Evolutionary conservation across 805 yeast species (phyloP), one percentile per base, ranked within the genome.

Genomic region (Candida parachauliodes): DNA sequence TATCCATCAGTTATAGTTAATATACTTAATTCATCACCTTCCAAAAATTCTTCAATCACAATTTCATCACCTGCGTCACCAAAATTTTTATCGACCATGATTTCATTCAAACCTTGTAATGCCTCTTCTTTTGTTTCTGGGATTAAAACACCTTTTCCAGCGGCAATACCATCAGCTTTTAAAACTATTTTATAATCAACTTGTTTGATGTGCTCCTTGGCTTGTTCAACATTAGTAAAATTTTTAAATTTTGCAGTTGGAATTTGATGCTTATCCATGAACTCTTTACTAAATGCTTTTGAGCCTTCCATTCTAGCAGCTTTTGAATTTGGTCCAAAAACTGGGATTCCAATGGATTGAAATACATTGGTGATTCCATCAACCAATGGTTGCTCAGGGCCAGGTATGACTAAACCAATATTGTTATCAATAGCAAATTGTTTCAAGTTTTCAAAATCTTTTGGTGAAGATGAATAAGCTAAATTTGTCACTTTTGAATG

Each of bases 301-400:
- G 98, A 89, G 40, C 98, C 98, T 63, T 93, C 99, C 88, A 93
- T 84, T 21, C 68, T 62, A 9, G 99, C 97, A 41, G 98, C 98
- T 51, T 76, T 74, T 16, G 75, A 82, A 26, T 85, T 76, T n/a
- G 99, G 99, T 11, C 98, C 99, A 68, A 93, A 93, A 12, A 89
- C 96, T 19, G 96, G 94, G 47, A 93, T 81, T 47, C 98, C 98
- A 36, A 83, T 83, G 41, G 77, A 78, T 45, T 76, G 67, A 71
- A 93, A 88, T 37, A 68, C 68, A 12, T 81, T 60, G 19, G 89
- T 60, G 44, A 93, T 79, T 36, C 99, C 99, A 54, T 93, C 97
- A 22, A 94, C 97, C 45, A 94, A 72, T 25, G 98, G 98, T 65
- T 88, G 96, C 65, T 93, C 99, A n/a, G 99, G 99, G 23, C 99